These are phyloP conservation scores for Microbotryum saponariae DNA, from an alignment of 1,284 basidiomycete genomes.

Conservation along the genomic window DNA sequence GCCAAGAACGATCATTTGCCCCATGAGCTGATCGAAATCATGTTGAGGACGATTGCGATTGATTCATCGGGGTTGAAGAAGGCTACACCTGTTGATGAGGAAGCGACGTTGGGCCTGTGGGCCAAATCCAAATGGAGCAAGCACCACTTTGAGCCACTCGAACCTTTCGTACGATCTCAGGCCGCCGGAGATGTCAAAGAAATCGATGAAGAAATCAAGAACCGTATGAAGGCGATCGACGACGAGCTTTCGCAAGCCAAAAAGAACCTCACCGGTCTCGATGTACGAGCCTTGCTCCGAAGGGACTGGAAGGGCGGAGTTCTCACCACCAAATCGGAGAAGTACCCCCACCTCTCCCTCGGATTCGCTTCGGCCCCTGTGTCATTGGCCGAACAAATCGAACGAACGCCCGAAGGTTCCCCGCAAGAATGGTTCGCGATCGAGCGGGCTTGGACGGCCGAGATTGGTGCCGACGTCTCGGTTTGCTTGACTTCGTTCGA, in stretches of 20 bases:
- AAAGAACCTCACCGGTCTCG: slow-evolving; percentile 37
- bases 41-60: slow-evolving; percentile 33
- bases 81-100: slow-evolving; percentile 19
- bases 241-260: slow-evolving; percentile 36
- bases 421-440: slow-evolving; percentile 38
- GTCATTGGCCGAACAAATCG: slow-evolving; percentile 39
- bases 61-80: slow-evolving; percentile 27
- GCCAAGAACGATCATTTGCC: slow-evolving; percentile 15
- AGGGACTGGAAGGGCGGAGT: slow-evolving; percentile 42
- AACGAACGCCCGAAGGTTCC: slow-evolving; percentile 32
- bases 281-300: slow-evolving; percentile 38
- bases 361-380: slow-evolving; percentile 41
- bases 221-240: slow-evolving; percentile 36
- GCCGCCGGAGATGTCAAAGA: no score
- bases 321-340: slow-evolving; percentile 32
- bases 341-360: slow-evolving; percentile 37
- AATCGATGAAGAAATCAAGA: slow-evolving; percentile 7
- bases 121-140: not conserved
- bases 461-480: slow-evolving; percentile 34
- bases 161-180: no score
- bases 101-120: slow-evolving; percentile 19
- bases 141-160: no score
- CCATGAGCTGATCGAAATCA: slow-evolving; percentile 28
- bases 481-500: slow-evolving; percentile 29
- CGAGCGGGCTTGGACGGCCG: slow-evolving; percentile 32